Evolutionary conservation across 352 stramenopile genomes (phyloP).

Genomic region (Elongisporangium undulatum): DNA sequence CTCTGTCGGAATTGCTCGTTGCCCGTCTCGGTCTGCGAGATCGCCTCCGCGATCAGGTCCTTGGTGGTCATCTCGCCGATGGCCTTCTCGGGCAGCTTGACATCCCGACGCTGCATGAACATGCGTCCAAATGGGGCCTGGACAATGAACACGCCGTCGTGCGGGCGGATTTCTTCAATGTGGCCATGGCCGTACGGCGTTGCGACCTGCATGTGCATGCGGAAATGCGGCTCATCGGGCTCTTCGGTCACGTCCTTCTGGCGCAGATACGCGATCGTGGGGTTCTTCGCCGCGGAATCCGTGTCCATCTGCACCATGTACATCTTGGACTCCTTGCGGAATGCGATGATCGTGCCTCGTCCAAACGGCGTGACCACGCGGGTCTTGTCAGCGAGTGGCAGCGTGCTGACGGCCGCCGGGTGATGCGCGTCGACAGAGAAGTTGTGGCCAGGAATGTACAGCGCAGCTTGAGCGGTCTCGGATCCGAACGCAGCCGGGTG

Average conservation of each 20-base stretch:
- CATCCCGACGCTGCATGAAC: slow-evolving; percentile 81
- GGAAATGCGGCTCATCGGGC: slow-evolving; percentile 49
- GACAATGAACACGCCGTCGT: slow-evolving; percentile 66
- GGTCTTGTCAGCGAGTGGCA: slow-evolving; percentile 68
- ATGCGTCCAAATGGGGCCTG: slow-evolving; percentile 57
- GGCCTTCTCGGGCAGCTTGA: slow-evolving; percentile 56
- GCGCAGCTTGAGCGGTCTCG: slow-evolving; percentile 33
- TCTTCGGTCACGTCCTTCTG: slow-evolving; percentile 68
- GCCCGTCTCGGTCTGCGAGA: slow-evolving; percentile 58
- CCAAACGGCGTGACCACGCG: slow-evolving; percentile 74
- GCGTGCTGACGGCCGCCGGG: slow-evolving; percentile 52
- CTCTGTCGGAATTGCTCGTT: slow-evolving; percentile 67
- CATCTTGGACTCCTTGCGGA: slow-evolving; percentile 68
- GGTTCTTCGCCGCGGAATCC: slow-evolving; percentile 46
- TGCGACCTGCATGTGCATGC: slow-evolving; percentile 75
- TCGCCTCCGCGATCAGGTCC: slow-evolving; percentile 63
- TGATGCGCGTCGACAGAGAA: slow-evolving; percentile 65
- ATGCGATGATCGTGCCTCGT: slow-evolving; percentile 63
- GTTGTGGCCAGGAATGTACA: slow-evolving; percentile 76
- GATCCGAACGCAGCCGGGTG: slow-evolving; percentile 73
- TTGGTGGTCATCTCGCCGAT: slow-evolving; percentile 76
- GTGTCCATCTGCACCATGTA: slow-evolving; percentile 80
- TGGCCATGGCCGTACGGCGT: slow-evolving; percentile 69
- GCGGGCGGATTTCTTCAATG: slow-evolving; percentile 60
- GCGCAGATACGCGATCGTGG: slow-evolving; percentile 66